Evolutionary conservation across 2,329 filamentous ascomycete genomes (phyloP), one percentile per base, ranked within the genome.

Genomic region (Cladophialophora immunda): DNA sequence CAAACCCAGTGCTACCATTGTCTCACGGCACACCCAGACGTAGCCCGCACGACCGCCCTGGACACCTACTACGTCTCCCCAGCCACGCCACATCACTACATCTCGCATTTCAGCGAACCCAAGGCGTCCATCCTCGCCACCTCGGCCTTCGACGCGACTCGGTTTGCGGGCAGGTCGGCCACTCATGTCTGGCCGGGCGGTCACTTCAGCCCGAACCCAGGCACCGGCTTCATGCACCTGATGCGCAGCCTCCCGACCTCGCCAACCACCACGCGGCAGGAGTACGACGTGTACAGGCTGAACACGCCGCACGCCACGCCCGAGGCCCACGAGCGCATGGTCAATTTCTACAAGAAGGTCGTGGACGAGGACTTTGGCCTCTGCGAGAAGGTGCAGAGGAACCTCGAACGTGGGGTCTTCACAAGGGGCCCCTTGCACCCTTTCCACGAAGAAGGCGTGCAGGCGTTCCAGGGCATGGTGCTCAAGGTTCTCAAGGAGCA

Each of bases 351-450:
- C 80, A 86, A 86, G 76, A 84, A 86, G 45, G 84, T 90, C 75
- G 86, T 89, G 84, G 81, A 82, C 1, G 88, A 90, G 76, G 87
- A 90, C 78, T 89, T 89, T 73, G 81, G 83, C 8, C 83, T 90
- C 22, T 89, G 87, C 77, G 79, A 83, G 70, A 81, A 81, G 11
- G 84, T 86, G 1, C 87, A 90, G 73, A 81, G 80, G 74, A 90
- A 90, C 75, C 80, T 90, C 70, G 85, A 86, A 73, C 81, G 85
- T 0, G 86, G 87, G 8, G 81, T 89, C 58, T 90, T 89, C 66
- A 78, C 87, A 74, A 88, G 85, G 71, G 88, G 87, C 52, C 83
- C 88, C 73, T 78, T 90, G 75, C 87, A 90, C 74, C 87, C 87
- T 0, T 80, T 81, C 59, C 83, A 85, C 76, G 88, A 90, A 75